Evolutionary conservation across 139 green algal genomes (phyloP), one percentile per base, ranked within the genome.

Genomic region (Tetraselmis chui): DNA sequence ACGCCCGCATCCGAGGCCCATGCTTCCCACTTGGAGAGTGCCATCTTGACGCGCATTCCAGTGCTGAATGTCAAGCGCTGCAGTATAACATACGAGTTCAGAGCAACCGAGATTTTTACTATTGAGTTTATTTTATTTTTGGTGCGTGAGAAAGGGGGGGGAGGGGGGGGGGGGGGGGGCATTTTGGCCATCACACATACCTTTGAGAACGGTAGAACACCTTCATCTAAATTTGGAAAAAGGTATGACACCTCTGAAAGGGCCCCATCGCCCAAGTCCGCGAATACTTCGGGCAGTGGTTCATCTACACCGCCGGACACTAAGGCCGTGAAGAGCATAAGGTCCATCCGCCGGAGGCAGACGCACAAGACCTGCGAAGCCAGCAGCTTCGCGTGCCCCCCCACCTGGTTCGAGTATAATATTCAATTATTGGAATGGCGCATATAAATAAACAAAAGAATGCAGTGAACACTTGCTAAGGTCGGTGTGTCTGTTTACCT

Each of bases 31-130:
- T 83, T 81, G n/a, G 86, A 88, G n/a, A 91, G 86, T 1, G 89
- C 88, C 91, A 95, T 91, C 88, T 95, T 95, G 2, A 96, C 83
- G 24, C 85, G 82, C 80, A 96, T 91, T 45, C 92, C 92, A 32
- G 87, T 88, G 27, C 88, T 87, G 80, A 94, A 96, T 1, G 86
- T 94, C 25, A 96, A 85, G 77, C 89, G n/a, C n/a, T n/a, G n/a
- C n/a, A n/a, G n/a, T n/a, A n/a, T n/a, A n/a, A n/a, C n/a, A n/a
- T n/a, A n/a, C n/a, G n/a, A n/a, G n/a, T n/a, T n/a, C n/a, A n/a
- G n/a, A n/a, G n/a, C n/a, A n/a, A n/a, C n/a, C n/a, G n/a, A n/a
- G n/a, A n/a, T n/a, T n/a, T n/a, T n/a, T n/a, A n/a, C n/a, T n/a
- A n/a, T n/a, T n/a, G n/a, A n/a, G n/a, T n/a, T n/a, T n/a, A n/a